A percentile compares a stretch with the other conserved stretches of the same genome.
Evolutionary conservation across 1,284 basidiomycete genomes (phyloP).

Genomic region (Porodaedalea pini): DNA sequence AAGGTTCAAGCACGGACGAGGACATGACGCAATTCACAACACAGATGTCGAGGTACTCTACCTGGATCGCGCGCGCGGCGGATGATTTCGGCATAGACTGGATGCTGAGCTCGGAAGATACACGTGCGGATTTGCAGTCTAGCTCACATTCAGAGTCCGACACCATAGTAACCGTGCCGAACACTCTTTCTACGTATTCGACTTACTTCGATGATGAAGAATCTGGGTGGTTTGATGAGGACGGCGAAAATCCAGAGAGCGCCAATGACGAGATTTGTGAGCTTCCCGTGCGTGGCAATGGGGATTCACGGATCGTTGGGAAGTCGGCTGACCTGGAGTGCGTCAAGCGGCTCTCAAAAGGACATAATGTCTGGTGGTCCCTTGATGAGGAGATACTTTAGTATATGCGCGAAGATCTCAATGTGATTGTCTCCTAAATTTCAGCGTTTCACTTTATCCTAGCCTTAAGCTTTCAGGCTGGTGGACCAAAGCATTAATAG

Average conservation of each 20-base stretch:
- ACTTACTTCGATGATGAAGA: not conserved
- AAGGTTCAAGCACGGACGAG: not conserved
- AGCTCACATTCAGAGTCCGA: not conserved
- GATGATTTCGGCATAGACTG: slow-evolving; percentile 5
- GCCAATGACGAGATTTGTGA: not conserved
- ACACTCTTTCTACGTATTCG: not conserved
- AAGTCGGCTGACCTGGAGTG: not conserved
- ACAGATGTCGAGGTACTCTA: slow-evolving; percentile 13
- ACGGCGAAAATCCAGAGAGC: not conserved
- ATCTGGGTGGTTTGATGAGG: not conserved
- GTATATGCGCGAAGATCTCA: no score
- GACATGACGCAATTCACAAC: slow-evolving; percentile 11
- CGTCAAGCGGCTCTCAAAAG: not conserved
- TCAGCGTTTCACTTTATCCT: no score
- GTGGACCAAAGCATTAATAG: no score
- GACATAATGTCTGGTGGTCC: not conserved
- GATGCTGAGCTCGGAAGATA: not conserved
- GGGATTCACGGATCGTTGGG: no score
- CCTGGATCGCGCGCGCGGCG: slow-evolving; percentile 3
- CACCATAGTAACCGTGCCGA: not conserved
- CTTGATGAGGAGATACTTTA: no score
- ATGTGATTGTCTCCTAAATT: no score
- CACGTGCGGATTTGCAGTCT: not conserved
- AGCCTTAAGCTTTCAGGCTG: no score
- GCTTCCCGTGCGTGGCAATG: no score